A percentile compares a stretch with the other conserved stretches of the same genome.
Evolutionary conservation across 2,329 filamentous ascomycete genomes (phyloP).

Genomic region (Cyphellophora attinorum): DNA sequence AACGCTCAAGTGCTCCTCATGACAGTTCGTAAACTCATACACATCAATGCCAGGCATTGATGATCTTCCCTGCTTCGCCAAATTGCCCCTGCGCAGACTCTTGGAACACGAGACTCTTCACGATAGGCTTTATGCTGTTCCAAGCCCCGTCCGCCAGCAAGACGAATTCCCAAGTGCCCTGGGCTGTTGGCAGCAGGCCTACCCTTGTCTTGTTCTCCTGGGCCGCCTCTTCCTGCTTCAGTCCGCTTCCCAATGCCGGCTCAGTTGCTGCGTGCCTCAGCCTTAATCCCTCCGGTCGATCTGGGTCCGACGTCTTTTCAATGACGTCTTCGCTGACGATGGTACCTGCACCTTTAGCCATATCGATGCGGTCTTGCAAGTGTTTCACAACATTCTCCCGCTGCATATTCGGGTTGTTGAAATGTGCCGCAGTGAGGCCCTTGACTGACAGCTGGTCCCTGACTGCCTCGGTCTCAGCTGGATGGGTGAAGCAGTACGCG

Average conservation of each 20-base stretch:
- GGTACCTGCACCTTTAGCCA: background rate
- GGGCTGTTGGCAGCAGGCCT: slow-evolving; percentile 3
- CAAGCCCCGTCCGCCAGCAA: slow-evolving; percentile 3
- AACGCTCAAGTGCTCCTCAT: too few relatives aligned
- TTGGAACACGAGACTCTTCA: slow-evolving; percentile 3
- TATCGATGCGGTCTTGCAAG: slow-evolving; percentile 2
- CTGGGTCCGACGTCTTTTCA: background rate
- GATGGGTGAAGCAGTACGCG: background rate
- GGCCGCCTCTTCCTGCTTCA: background rate
- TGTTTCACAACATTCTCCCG: slow-evolving; percentile 4
- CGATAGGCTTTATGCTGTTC: slow-evolving; percentile 6
- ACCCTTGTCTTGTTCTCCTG: too few relatives aligned
- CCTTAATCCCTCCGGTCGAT: too few relatives aligned
- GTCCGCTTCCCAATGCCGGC: background rate
- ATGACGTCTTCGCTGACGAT: background rate
- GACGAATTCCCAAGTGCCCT: slow-evolving; percentile 4
- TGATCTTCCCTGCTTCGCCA: background rate
- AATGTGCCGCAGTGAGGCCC: background rate
- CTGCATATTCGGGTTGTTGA: slow-evolving; percentile 1
- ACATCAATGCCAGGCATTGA: slow-evolving; percentile 4
- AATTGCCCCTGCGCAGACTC: slow-evolving; percentile 2
- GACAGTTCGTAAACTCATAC: too few relatives aligned
- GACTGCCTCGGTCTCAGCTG: background rate
- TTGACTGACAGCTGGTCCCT: background rate
- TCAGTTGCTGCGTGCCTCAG: slow-evolving; percentile 1